phyloP scores from a whole-genome alignment of 345 rosid species.

The Eucalyptus curtisii region DNA sequence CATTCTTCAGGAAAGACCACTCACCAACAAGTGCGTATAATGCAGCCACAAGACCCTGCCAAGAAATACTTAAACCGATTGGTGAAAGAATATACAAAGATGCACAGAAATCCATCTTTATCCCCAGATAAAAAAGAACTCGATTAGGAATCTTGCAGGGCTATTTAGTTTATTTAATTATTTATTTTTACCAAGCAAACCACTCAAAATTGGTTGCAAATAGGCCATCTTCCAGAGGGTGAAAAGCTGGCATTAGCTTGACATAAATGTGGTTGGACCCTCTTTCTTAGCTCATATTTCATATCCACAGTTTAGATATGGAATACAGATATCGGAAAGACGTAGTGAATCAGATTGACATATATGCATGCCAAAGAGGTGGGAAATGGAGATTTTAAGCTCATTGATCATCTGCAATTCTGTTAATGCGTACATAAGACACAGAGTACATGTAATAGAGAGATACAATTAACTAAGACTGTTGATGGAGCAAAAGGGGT shows the following conservation, averaged over 20 bases:
- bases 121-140: background rate
- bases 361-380: background rate
- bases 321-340: background rate
- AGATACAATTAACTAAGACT: background rate
- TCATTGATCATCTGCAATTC: background rate
- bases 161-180: background rate
- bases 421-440: background rate
- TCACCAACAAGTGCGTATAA: slow-evolving; percentile 53
- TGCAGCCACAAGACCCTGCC: slow-evolving; percentile 56
- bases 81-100: background rate
- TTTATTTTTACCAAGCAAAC: background rate
- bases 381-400: background rate
- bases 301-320: background rate
- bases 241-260: background rate
- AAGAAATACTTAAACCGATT: background rate
- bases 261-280: background rate
- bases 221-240: background rate
- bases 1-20: slow-evolving; percentile 2
- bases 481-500: background rate
- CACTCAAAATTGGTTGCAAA: background rate
- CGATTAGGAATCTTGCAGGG: background rate
- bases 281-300: background rate
- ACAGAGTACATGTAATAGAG: background rate
- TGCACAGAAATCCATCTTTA: background rate
- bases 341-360: background rate